phyloP scores from a whole-genome alignment of 1,284 basidiomycete genomes.

The Irpex sp. region DNA sequence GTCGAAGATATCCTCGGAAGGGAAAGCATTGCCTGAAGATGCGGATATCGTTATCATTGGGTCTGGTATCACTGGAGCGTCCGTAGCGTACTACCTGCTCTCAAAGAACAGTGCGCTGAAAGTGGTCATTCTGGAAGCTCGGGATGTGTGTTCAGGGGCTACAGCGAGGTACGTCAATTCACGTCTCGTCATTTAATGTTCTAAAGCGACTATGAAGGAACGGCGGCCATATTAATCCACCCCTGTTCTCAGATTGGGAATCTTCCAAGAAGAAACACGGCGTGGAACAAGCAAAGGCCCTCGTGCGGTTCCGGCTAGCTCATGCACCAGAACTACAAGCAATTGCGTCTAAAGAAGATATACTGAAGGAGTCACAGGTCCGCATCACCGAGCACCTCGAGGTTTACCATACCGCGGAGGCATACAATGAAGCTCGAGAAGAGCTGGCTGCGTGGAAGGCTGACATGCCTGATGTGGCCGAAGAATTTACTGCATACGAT shows the following conservation, averaged over 20 bases:
- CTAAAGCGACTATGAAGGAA: slow-evolving; percentile 37
- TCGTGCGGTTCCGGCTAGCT: slow-evolving; percentile 54
- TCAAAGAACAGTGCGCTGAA: slow-evolving; percentile 30
- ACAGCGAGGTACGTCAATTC: slow-evolving; percentile 48
- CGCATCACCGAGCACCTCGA: slow-evolving; percentile 39
- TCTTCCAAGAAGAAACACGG: slow-evolving; percentile 46
- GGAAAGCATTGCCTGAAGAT: slow-evolving; percentile 37
- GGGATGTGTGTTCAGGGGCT: slow-evolving; percentile 65
- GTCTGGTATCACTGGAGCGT: slow-evolving; percentile 65
- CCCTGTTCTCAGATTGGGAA: slow-evolving; percentile 54
- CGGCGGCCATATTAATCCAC: slow-evolving; percentile 64
- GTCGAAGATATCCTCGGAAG: slow-evolving; percentile 41
- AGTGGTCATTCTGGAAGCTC: slow-evolving; percentile 63
- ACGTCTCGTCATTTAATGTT: neutral
- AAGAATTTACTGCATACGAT: slow-evolving; percentile 26
- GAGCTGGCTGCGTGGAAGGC: slow-evolving; percentile 30
- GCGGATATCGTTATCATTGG: slow-evolving; percentile 66
- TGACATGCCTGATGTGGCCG: slow-evolving; percentile 35
- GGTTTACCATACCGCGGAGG: slow-evolving; percentile 28
- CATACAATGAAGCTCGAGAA: slow-evolving; percentile 30
- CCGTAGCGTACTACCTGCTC: slow-evolving; percentile 49
- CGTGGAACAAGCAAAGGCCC: slow-evolving; percentile 39
- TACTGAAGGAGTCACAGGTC: slow-evolving; percentile 36
- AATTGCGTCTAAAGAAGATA: slow-evolving; percentile 42
- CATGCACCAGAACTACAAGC: slow-evolving; percentile 45